These are phyloP conservation scores for Aureobasidium zeae DNA, from an alignment of 2,329 filamentous ascomycete species.

Conservation along the genomic window DNA sequence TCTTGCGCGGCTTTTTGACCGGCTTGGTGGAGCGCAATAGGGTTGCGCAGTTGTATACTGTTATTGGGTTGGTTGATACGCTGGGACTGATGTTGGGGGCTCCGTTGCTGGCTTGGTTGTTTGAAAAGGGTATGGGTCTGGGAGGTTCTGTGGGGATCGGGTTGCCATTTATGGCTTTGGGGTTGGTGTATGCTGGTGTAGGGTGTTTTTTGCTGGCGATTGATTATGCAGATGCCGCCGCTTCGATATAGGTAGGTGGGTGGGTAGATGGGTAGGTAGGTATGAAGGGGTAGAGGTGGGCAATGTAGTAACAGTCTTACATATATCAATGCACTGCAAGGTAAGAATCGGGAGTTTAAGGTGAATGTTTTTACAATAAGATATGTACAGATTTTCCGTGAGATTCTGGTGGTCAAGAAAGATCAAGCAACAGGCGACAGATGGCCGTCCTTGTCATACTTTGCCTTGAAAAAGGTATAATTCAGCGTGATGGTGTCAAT, in stretches of 20 bases:
- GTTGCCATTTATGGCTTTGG: constrained; percentile 39
- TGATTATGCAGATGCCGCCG: too few species aligned
- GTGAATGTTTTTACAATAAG: background rate
- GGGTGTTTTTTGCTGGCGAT: background rate
- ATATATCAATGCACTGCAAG: too few species aligned
- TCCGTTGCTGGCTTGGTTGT: constrained; percentile 40
- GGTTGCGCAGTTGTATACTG: constrained; percentile 46
- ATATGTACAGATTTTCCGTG: constrained; percentile 7
- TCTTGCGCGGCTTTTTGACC: constrained; percentile 45
- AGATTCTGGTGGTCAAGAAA: background rate
- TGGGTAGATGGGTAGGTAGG: too few species aligned
- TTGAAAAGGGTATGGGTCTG: constrained; percentile 38
- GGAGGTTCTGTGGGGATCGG: constrained; percentile 44
- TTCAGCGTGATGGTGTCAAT: constrained; percentile 92
- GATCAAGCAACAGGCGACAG: constrained; percentile 47
- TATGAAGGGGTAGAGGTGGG: too few species aligned
- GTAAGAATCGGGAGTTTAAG: too few species aligned
- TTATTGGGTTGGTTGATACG: constrained; percentile 44
- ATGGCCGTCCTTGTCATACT: constrained; percentile 72
- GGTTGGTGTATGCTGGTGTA: constrained; percentile 23
- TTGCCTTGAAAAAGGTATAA: constrained; percentile 96
- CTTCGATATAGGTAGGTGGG: background rate
- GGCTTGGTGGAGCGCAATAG: constrained; percentile 46
- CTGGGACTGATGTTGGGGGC: constrained; percentile 40
- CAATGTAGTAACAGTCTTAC: too few species aligned